Conservation (phyloP, 2,329 filamentous ascomycete species). For the Coniochaeta sp. region DNA sequence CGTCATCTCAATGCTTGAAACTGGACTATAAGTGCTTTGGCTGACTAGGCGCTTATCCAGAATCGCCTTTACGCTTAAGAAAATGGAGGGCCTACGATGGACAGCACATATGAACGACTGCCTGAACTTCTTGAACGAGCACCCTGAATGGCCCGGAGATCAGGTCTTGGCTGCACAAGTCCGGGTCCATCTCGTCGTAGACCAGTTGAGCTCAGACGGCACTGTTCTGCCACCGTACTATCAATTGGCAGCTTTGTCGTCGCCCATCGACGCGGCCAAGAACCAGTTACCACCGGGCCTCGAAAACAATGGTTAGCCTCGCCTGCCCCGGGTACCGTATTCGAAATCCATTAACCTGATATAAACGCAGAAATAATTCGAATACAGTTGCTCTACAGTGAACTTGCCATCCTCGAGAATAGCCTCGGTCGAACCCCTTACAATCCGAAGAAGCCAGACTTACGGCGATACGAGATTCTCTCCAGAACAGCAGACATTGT, state of each 20-base stretch:
- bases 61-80: conserved; percentile 27
- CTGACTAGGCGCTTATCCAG: conserved; percentile 5
- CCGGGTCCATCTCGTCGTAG: conserved; percentile 31
- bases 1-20: conserved; percentile 17
- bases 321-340: conserved; percentile 1
- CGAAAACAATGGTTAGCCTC: conserved; percentile 13
- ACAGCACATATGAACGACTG: conserved; percentile 52
- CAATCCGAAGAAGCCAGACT: conserved; percentile 11
- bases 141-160: conserved; percentile 41
- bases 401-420: conserved; percentile 29
- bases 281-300: conserved; percentile 14
- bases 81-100: conserved; percentile 47
- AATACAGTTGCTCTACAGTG: conserved; percentile 25
- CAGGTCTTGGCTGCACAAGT: conserved; percentile 35
- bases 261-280: conserved; percentile 17
- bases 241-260: conserved; percentile 13
- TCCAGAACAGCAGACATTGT: conserved; percentile 19
- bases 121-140: conserved; percentile 35
- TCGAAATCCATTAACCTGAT: neutral
- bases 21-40: neutral
- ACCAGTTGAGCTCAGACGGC: conserved; percentile 20
- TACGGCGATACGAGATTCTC: conserved; percentile 19
- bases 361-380: conserved; percentile 25
- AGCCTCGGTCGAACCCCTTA: conserved; percentile 10
- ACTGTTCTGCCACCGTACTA: conserved; percentile 14